These are phyloP conservation scores for Thermomyces lanuginosus DNA, from an alignment of 2,329 filamentous ascomycete species.

Conservation along the genomic window DNA sequence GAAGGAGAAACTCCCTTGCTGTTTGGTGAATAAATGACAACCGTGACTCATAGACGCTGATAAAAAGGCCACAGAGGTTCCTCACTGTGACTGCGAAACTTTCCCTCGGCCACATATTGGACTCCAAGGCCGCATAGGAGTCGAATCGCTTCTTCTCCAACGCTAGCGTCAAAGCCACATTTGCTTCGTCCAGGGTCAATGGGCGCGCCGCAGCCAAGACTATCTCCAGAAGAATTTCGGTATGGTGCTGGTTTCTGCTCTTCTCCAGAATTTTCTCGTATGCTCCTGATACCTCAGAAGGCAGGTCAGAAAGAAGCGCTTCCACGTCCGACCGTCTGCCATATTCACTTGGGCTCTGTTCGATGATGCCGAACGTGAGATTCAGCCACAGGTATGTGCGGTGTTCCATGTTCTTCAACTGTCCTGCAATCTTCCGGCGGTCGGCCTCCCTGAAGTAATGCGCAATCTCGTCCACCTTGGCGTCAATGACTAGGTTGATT, in stretches of 20 bases:
- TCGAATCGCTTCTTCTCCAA: conserved; percentile 10
- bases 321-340: conserved; percentile 8
- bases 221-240: conserved; percentile 10
- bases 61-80: conserved; percentile 25
- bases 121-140: no score
- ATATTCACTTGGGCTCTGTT: conserved; percentile 6
- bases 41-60: conserved; percentile 16
- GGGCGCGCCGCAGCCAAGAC: conserved; percentile 8
- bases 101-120: no score
- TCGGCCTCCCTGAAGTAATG: conserved; percentile 6
- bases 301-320: conserved; percentile 9
- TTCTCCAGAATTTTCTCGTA: conserved; percentile 9
- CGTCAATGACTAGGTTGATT: conserved; percentile 12
- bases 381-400: conserved; percentile 28
- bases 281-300: conserved; percentile 11
- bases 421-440: conserved; percentile 10
- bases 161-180: conserved; percentile 5
- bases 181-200: conserved; percentile 8
- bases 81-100: no score
- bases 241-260: no score
- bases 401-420: conserved; percentile 16
- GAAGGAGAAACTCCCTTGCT: conserved; percentile 22
- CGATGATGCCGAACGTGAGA: conserved; percentile 19
- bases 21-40: conserved; percentile 28
- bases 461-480: conserved; percentile 6